phyloP scores from a whole-genome alignment of 169 alveolate genomes.

The Perkinsus olseni region DNA sequence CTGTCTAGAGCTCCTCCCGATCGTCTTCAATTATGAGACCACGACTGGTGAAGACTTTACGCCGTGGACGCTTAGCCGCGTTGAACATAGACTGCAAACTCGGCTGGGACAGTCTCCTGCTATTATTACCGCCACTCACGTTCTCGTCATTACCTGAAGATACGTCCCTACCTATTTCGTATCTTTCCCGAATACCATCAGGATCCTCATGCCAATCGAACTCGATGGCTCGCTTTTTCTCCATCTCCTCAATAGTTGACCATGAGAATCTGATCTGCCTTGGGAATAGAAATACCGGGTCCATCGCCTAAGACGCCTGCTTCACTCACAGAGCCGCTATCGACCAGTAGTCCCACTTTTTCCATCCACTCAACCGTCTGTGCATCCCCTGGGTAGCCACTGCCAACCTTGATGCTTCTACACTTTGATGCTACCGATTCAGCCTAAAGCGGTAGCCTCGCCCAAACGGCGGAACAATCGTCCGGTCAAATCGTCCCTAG shows the following conservation, averaged over 20 bases:
- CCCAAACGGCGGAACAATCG: too few relatives aligned
- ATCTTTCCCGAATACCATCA: neutral
- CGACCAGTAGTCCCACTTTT: neutral
- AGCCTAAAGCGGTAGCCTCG: too few relatives aligned
- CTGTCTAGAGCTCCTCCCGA: neutral
- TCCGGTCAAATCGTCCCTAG: neutral
- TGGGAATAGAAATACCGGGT: conserved; percentile 6
- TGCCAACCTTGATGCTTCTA: neutral
- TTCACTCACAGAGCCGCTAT: neutral
- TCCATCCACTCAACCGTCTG: conserved; percentile 6
- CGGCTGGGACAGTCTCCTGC: neutral
- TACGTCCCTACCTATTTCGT: neutral
- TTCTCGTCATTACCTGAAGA: neutral
- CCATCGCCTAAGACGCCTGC: neutral
- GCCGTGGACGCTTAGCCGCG: neutral
- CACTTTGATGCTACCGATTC: neutral
- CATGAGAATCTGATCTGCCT: neutral
- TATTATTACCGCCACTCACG: neutral
- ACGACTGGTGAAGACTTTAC: neutral
- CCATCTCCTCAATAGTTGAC: conserved; percentile 7
- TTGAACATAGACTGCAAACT: neutral
- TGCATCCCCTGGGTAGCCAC: conserved; percentile 11
- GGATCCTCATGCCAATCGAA: neutral
- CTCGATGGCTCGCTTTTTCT: conserved; percentile 6
- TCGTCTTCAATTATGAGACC: neutral